Percentiles rank a stretch among this genome's conserved stretches.
Evolutionary conservation across 371 early-diverging fungal species (phyloP).

Genomic region (Apophysomyces sp.): DNA sequence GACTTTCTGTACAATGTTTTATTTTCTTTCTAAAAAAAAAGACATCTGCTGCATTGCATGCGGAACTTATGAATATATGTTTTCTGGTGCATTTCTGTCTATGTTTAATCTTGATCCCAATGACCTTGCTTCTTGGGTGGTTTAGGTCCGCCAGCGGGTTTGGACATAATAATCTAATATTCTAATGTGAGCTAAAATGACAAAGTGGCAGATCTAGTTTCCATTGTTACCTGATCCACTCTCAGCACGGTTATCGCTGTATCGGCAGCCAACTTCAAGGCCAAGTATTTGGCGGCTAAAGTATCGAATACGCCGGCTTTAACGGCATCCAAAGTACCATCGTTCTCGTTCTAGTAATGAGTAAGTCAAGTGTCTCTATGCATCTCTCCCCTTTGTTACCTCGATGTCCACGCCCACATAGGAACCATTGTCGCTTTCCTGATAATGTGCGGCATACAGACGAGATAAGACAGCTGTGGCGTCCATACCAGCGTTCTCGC

Average conservation of each 20-base stretch:
- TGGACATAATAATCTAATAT: slow-evolving; percentile 92
- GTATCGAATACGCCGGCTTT: slow-evolving; percentile 80
- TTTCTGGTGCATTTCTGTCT: neutral
- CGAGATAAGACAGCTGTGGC: slow-evolving; percentile 92
- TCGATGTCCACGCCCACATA: slow-evolving; percentile 82
- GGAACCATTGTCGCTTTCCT: slow-evolving; percentile 52
- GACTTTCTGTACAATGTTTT: too few relatives aligned
- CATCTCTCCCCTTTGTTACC: slow-evolving; percentile 24
- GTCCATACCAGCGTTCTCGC: slow-evolving; percentile 97
- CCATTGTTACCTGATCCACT: slow-evolving; percentile 84
- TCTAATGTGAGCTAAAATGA: slow-evolving; percentile 1
- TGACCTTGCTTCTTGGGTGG: slow-evolving; percentile 84
- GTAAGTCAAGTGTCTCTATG: neutral
- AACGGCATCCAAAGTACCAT: slow-evolving; percentile 78
- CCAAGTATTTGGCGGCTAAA: slow-evolving; percentile 82
- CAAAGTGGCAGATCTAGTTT: neutral
- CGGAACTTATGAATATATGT: too few relatives aligned
- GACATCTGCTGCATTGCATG: too few relatives aligned
- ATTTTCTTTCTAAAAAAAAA: too few relatives aligned
- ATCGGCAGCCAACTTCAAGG: slow-evolving; percentile 87
- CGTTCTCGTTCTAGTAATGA: slow-evolving; percentile 55
- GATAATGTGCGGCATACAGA: slow-evolving; percentile 92
- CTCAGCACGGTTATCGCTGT: slow-evolving; percentile 94
- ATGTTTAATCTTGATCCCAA: slow-evolving; percentile 89
- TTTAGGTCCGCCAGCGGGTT: slow-evolving; percentile 96